Evolutionary conservation across 2,329 filamentous ascomycete species (phyloP).

Genomic region (Colletotrichum sublineola): DNA sequence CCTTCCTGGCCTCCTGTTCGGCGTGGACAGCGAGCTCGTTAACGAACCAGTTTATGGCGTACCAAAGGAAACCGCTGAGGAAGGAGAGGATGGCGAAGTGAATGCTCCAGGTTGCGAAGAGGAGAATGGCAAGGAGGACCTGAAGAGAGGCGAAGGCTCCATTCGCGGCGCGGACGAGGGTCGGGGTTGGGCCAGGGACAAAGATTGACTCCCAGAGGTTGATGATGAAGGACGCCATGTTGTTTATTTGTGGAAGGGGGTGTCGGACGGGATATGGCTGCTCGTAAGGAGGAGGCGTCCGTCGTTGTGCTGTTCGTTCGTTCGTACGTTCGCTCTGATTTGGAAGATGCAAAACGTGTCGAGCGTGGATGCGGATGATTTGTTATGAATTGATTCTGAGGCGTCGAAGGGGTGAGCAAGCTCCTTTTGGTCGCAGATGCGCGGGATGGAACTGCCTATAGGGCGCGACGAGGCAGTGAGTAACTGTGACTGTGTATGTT

Average conservation of each 20-base stretch:
- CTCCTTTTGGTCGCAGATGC: background rate
- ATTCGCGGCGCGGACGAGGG: slow-evolving; percentile 91
- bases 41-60: slow-evolving; percentile 97
- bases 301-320: slow-evolving; percentile 3
- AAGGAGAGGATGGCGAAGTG: slow-evolving; percentile 88
- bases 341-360: slow-evolving; percentile 2
- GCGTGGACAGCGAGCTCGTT: slow-evolving; percentile 66
- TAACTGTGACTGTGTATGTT: background rate
- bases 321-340: background rate
- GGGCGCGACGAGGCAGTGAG: background rate
- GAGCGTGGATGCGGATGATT: slow-evolving; percentile 6
- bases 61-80: slow-evolving; percentile 88
- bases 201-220: slow-evolving; percentile 94
- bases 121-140: slow-evolving; percentile 79
- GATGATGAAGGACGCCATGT: slow-evolving; percentile 74
- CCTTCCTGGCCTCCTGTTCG: slow-evolving; percentile 58
- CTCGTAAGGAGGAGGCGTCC: background rate
- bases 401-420: background rate
- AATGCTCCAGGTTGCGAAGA: slow-evolving; percentile 85
- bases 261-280: background rate
- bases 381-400: background rate
- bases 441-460: background rate
- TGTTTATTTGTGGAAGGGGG: slow-evolving; percentile 14
- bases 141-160: slow-evolving; percentile 89
- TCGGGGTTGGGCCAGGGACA: slow-evolving; percentile 89